Conservation (phyloP, 108 stramenopile genomes). For the Schizochytrium sp. region DNA sequence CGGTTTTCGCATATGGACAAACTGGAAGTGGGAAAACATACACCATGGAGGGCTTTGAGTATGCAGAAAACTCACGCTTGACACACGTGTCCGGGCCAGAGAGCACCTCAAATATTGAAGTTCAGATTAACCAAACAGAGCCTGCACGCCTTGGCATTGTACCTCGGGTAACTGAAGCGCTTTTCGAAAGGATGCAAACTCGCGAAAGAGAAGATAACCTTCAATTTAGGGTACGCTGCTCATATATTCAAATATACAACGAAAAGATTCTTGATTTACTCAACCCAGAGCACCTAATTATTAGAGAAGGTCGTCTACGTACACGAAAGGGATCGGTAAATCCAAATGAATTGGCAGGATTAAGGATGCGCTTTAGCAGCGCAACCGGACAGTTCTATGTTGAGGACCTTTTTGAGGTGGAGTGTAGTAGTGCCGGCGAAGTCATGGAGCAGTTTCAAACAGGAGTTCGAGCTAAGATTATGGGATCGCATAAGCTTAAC, state of each 20-base stretch:
- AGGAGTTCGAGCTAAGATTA: conserved; percentile 73
- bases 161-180: background rate
- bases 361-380: conserved; percentile 10
- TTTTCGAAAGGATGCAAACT: conserved; percentile 10
- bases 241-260: conserved; percentile 76
- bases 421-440: conserved; percentile 62
- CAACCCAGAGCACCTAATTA: conserved; percentile 60
- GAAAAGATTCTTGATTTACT: conserved; percentile 78
- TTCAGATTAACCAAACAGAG: background rate
- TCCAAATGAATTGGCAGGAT: conserved; percentile 19
- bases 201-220: conserved; percentile 22
- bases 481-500: conserved; percentile 79
- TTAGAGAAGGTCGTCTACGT: background rate
- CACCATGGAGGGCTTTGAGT: conserved; percentile 57
- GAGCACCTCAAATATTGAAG: background rate
- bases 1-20: conserved; percentile 62
- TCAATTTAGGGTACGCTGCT: conserved; percentile 60
- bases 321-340: background rate
- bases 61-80: background rate
- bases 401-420: conserved; percentile 73
- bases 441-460: conserved; percentile 70
- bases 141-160: background rate
- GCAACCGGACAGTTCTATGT: conserved; percentile 37
- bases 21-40: conserved; percentile 58
- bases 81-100: background rate